phyloP scores from a whole-genome alignment of 768 basidiomycete genomes.

The Termitomyces sp. region DNA sequence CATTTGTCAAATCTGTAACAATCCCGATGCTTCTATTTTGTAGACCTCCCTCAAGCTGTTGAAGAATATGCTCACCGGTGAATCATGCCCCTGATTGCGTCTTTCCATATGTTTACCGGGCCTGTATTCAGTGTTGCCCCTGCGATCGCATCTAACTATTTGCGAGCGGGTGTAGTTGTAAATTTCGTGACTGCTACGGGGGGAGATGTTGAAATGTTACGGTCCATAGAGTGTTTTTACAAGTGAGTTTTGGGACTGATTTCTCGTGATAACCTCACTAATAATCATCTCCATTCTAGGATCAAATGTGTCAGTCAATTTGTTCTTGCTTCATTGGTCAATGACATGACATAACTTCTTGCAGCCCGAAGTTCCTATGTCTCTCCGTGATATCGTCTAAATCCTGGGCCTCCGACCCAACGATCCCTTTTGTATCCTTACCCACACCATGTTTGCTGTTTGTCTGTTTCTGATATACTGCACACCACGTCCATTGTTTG shows the following conservation, averaged over 20 bases:
- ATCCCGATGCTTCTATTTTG: background rate
- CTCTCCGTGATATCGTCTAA: conserved; percentile 1
- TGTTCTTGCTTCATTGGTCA: background rate
- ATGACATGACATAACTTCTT: background rate
- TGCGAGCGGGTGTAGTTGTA: conserved; percentile 86
- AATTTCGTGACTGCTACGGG: conserved; percentile 98
- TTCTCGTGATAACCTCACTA: background rate
- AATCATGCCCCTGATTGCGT: conserved; percentile 10
- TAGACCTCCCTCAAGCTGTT: conserved; percentile 89
- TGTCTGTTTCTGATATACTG: conserved; percentile 32
- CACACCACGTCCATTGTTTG: conserved; percentile 54
- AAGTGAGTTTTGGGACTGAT: background rate
- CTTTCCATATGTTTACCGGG: background rate
- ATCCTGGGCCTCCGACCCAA: conserved; percentile 26
- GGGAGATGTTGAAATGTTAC: conserved; percentile 96
- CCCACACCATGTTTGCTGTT: conserved; percentile 27
- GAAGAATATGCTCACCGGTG: conserved; percentile 97
- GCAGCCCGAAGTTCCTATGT: conserved; percentile 1
- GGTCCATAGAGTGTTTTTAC: conserved; percentile 92
- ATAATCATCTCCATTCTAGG: background rate
- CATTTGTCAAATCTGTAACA: background rate
- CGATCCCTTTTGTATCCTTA: conserved; percentile 79
- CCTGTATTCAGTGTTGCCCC: conserved; percentile 60
- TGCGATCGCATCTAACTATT: conserved; percentile 80
- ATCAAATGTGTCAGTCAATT: conserved; percentile 2